Conservation (phyloP, 116 monocot species). For the Phalaenopsis hybrid region DNA sequence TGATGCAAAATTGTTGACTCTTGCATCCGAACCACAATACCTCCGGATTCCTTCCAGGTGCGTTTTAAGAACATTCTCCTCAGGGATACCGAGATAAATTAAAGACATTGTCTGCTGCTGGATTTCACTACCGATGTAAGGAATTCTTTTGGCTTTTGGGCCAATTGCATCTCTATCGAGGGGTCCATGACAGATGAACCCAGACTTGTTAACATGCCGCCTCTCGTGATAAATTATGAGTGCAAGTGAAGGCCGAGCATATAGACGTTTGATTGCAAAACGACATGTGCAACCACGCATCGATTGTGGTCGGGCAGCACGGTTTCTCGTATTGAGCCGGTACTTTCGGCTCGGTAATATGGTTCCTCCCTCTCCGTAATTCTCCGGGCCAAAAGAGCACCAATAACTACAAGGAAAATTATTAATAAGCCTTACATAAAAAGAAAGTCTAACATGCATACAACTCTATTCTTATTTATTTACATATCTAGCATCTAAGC, state of each 20-base stretch:
- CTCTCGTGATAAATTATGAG: conserved; percentile 89
- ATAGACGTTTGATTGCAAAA: conserved; percentile 82
- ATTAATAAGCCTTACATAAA: not conserved
- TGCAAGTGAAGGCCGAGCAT: conserved; percentile 75
- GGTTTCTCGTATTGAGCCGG: conserved; percentile 90
- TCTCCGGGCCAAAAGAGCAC: conserved; percentile 99
- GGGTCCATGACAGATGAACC: conserved; percentile 89
- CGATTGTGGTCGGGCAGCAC: conserved; percentile 91
- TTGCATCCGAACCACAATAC: conserved; percentile 65
- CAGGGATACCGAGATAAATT: conserved; percentile 88
- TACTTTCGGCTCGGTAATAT: conserved; percentile 79
- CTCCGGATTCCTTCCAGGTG: conserved; percentile 91
- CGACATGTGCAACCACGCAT: conserved; percentile 97
- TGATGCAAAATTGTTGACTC: conserved; percentile 58
- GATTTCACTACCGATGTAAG: conserved; percentile 79
- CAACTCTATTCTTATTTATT: too few species aligned
- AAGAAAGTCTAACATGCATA: not conserved
- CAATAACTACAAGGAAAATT: conserved; percentile 53
- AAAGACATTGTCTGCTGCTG: conserved; percentile 95
- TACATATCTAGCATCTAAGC: too few species aligned
- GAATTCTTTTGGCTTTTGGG: conserved; percentile 77
- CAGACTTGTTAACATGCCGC: conserved; percentile 84
- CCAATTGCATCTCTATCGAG: conserved; percentile 94
- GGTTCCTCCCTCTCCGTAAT: conserved; percentile 85
- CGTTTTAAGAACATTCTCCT: conserved; percentile 86